Base-by-base conservation (phyloP, 1,139 yeast species). In the Hyphopichia wangnamkhiaoensis region DNA sequence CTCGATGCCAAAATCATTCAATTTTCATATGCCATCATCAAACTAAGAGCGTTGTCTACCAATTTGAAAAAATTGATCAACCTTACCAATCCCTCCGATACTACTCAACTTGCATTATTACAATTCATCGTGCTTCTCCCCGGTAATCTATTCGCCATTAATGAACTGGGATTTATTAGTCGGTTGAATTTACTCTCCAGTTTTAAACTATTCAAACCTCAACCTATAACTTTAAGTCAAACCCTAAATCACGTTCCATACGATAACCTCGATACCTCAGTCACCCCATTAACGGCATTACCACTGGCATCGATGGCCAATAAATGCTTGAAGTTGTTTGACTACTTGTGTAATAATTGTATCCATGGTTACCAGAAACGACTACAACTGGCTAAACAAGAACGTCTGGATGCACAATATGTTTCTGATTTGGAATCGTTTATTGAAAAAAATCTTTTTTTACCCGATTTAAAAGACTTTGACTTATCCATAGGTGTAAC, bases 91-190 rank as follows among this genome's bases (percentile, higher is more conserved):
- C 14, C 23, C 21, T 30, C 18, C 8, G 34, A 35, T 8, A 20
- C 34, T 8, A 37, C 38, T 14, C 37, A 40, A 18, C 38, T 61
- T 10, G 64, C 68, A 4, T 48, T 71, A 34, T 50, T 71, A 26
- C 74, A 71, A 40, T 71, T 68, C 48, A 53, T 71, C 27, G 57
- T 65, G 1, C 52, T 74, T 6, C 49, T 78, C 19, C 48, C 68
- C 1, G 80, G 82, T 0, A 65, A 66, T 21, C 47, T 73, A 2
- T 71, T 79, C 52, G 70, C 79, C 35, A 70, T 79, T 34, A 74
- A 72, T 45, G 84, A 79, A 29, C 51, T 49, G n/a, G 64, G 68
- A 2, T 65, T 78, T 41, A 65, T 58, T 42, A 60, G 68, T 21
- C 59, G 76, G 35, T 53, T 79, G n/a, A 74, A 65, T 24, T 52